phyloP scores from a whole-genome alignment of 2,329 filamentous ascomycete genomes.

The Fusarium sp. region DNA sequence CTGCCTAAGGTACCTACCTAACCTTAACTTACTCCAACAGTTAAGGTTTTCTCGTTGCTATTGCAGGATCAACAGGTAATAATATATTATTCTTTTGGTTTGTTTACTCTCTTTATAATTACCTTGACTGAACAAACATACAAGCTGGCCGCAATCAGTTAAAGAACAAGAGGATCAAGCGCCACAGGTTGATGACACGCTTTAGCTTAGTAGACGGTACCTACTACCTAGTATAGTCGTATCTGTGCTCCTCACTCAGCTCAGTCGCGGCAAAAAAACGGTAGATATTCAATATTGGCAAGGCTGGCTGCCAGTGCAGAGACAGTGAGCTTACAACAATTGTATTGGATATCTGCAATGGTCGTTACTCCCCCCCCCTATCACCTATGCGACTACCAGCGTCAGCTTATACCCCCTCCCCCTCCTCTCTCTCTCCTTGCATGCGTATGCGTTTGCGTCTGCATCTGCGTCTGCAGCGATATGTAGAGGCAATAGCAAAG shows the following conservation, averaged over 20 bases:
- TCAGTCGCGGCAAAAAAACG: conserved; percentile 2
- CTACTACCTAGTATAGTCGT: neutral
- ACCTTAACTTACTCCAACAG: neutral
- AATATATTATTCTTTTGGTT: neutral
- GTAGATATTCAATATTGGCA: conserved; percentile 7
- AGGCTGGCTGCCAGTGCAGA: conserved; percentile 2
- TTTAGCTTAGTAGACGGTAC: neutral
- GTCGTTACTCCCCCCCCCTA: neutral
- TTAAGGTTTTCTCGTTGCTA: conserved; percentile 13
- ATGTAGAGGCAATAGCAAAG: neutral
- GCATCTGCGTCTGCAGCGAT: neutral
- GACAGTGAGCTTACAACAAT: conserved; percentile 5
- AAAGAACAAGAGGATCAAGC: neutral
- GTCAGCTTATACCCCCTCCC: conserved; percentile 25
- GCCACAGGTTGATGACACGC: neutral
- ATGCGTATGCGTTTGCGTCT: conserved; percentile 10
- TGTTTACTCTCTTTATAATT: neutral
- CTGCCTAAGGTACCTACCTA: neutral
- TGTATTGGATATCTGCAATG: neutral
- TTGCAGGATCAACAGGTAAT: neutral
- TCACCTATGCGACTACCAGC: conserved; percentile 1
- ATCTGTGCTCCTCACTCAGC: neutral
- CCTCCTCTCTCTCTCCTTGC: neutral
- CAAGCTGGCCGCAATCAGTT: neutral
- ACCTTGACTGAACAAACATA: neutral